phyloP scores from a whole-genome alignment of 345 rosid species.

The Gossypium anomalum region DNA sequence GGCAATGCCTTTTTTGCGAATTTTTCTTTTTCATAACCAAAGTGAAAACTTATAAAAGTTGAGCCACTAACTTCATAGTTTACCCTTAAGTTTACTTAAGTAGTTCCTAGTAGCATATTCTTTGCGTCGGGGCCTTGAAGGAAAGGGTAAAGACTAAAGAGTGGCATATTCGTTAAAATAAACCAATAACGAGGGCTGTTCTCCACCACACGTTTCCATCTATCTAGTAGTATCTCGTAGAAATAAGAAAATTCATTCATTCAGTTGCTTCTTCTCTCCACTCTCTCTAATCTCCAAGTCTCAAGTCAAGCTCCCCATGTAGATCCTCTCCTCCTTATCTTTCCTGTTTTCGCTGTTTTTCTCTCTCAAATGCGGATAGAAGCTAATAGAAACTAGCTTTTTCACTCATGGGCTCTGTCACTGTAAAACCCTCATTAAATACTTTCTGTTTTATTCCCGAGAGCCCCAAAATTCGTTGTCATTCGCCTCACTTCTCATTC shows the following conservation, averaged over 20 bases:
- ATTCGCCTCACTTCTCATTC: constrained; percentile 23
- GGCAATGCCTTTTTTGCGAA: too few species aligned
- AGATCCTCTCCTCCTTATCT: neutral
- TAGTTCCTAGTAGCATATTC: too few species aligned
- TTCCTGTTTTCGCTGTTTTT: neutral
- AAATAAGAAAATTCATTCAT: neutral
- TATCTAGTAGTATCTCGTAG: neutral
- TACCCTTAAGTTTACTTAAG: too few species aligned
- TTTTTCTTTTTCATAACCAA: too few species aligned
- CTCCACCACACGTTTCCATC: constrained; percentile 27
- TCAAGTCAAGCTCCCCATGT: neutral
- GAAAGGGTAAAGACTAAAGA: neutral
- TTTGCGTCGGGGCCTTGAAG: too few species aligned
- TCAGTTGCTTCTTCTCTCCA: neutral
- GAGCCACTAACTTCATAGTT: too few species aligned
- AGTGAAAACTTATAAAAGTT: too few species aligned
- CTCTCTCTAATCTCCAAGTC: neutral
- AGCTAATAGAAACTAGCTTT: constrained; percentile 1
- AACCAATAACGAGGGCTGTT: constrained; percentile 23
- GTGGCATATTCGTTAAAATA: constrained; percentile 40
- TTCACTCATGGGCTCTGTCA: constrained; percentile 42
- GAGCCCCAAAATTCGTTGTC: constrained; percentile 5
- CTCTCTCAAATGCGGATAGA: constrained; percentile 32
- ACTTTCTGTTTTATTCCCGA: constrained; percentile 24
- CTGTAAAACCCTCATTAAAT: constrained; percentile 30